Conservation (phyloP, 2,329 filamentous ascomycete species). For the Leptographium galeiforme region DNA sequence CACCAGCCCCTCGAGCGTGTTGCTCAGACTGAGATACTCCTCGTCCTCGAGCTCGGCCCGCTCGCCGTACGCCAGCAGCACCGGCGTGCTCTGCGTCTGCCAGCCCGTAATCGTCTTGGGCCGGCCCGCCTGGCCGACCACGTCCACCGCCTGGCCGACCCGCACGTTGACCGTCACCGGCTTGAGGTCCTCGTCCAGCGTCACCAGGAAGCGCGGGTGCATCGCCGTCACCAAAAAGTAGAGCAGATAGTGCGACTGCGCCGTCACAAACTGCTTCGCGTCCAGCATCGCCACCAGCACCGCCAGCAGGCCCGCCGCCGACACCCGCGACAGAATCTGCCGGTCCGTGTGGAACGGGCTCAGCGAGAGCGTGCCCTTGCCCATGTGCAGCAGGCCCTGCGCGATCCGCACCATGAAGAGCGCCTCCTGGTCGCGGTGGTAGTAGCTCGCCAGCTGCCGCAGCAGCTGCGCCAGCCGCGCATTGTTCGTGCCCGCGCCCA, state of each 20-base stretch:
- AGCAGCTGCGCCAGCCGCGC: conserved; percentile 89
- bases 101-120: conserved; percentile 99
- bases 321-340: conserved; percentile 84
- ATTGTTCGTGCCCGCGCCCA: conserved; percentile 96
- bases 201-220: conserved; percentile 92
- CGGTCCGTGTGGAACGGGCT: conserved; percentile 99
- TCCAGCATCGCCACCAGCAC: conserved; percentile 92
- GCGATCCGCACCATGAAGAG: conserved; percentile 99
- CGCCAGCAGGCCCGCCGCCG: conserved; percentile 76
- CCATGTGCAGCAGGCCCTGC: conserved; percentile 95
- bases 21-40: conserved; percentile 86
- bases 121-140: conserved; percentile 90
- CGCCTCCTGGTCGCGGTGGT: conserved; percentile 89
- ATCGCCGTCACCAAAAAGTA: conserved; percentile 97
- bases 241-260: conserved; percentile 72
- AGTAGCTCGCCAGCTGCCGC: conserved; percentile 91
- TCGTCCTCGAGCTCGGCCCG: conserved; percentile 94
- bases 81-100: conserved; percentile 99
- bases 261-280: conserved; percentile 68
- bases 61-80: conserved; percentile 87
- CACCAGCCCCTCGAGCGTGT: conserved; percentile 83
- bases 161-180: conserved; percentile 91
- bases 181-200: conserved; percentile 86
- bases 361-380: conserved; percentile 90
- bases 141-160: conserved; percentile 94